Evolutionary conservation across 148 eudicot genomes (phyloP), one percentile per base, ranked within the genome.

Genomic region (Heliamphora exappendiculata): DNA sequence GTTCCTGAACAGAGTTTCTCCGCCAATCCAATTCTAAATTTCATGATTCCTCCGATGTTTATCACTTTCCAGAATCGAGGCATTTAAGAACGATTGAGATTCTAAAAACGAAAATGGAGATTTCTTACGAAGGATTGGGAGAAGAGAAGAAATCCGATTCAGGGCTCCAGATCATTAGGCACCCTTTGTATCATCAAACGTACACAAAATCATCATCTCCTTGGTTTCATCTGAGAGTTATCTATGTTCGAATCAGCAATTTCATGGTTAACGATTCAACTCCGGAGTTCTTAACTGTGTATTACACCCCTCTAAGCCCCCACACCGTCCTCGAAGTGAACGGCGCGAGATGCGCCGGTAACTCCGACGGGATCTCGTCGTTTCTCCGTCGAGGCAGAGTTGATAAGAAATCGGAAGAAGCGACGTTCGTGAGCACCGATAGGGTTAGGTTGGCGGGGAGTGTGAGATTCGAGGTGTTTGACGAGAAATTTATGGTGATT

Each of bases 151-250:
- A 42, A 55, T 62, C 74, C 17, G 76, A 85, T 77, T 67, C 77
- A 19, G 82, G 78, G 62, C 77, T 89, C 8, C 86, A 85, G 76
- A 82, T 86, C 26, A 83, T 83, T 65, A 83, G 88, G 79, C 84
- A 85, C 67, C 85, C 88, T 0, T 67, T 78, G 45, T 84, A 77
- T 72, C 85, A 85, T 65, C 63, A n/a, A n/a, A n/a, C 77, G 1
- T 73, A 75, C 34, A 62, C 77, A 24, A 82, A 79, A 65, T 77
- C 70, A 55, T 72, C 84, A 24, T 79, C 83, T 29, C 67, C 84
- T 4, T 91, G 92, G 92, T 87, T 91, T 65, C 88, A 89, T 78
- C 67, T 89, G 69, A 80, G 91, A 63, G 96, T 91, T 55, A 89
- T 89, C 67, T 91, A 89, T 77, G 87, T 91, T 22, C 80, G 92